These are phyloP conservation scores for Sporothrix mexicana DNA, from an alignment of 2,329 filamentous ascomycete species.

Conservation along the genomic window DNA sequence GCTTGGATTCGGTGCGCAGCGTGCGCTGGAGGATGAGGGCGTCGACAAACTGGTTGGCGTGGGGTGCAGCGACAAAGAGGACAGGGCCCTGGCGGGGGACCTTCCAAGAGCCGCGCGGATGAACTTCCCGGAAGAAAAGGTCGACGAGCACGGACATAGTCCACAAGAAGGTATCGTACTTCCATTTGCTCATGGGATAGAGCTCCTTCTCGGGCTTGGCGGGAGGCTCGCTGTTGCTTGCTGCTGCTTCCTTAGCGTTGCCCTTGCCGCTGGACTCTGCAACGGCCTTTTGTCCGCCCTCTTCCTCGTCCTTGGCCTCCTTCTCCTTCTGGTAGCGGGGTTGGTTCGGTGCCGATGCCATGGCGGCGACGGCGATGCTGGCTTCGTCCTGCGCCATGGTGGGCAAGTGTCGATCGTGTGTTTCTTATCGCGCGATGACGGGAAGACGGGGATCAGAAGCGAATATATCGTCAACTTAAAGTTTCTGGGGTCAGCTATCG, in stretches of 20 bases:
- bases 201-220: conserved; percentile 52
- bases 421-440: neutral
- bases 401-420: neutral
- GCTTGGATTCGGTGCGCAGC: conserved; percentile 81
- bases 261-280: conserved; percentile 9
- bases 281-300: neutral
- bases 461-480: neutral
- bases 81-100: conserved; percentile 87
- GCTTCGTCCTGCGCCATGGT: conserved; percentile 33
- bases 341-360: conserved; percentile 33
- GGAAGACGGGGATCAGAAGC: neutral
- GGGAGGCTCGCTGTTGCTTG: conserved; percentile 2
- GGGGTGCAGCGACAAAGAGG: conserved; percentile 94
- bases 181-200: conserved; percentile 73
- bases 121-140: conserved; percentile 97
- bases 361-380: conserved; percentile 30
- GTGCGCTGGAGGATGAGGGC: conserved; percentile 92
- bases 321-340: conserved; percentile 10
- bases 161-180: conserved; percentile 80
- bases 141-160: conserved; percentile 83
- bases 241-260: neutral
- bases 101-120: conserved; percentile 93
- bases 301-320: neutral
- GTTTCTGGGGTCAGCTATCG: neutral
- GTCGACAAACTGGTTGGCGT: conserved; percentile 98